Conservation (phyloP, 208 protist species). For the Wallacemonas sp. region DNA sequence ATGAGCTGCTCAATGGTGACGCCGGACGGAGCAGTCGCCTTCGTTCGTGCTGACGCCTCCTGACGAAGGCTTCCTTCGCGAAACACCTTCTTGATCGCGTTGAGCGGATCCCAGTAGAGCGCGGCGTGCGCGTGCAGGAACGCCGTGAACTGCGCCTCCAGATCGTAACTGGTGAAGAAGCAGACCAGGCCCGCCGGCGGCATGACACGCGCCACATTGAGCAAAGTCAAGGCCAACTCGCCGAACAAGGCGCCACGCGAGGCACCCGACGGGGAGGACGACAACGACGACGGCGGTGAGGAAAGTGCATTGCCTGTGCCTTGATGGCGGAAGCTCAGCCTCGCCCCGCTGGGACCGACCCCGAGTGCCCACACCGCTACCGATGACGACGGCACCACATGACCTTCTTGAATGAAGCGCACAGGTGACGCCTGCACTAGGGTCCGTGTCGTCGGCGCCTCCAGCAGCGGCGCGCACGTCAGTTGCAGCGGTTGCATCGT, state of each 20-base stretch:
- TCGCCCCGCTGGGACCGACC: constrained; percentile 53
- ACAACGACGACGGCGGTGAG: no score
- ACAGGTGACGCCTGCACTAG: constrained; percentile 5
- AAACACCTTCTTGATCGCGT: constrained; percentile 85
- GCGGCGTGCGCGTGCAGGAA: constrained; percentile 30
- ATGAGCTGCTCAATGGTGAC: constrained; percentile 47
- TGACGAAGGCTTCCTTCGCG: constrained; percentile 49
- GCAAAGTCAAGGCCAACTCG: constrained; percentile 72
- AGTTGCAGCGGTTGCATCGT: constrained; percentile 93
- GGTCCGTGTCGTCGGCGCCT: neutral
- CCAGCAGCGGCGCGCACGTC: constrained; percentile 74
- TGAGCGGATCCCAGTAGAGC: constrained; percentile 65
- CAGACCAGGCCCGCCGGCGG: constrained; percentile 92
- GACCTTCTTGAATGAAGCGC: constrained; percentile 62
- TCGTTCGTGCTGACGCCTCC: no score
- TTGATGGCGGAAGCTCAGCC: constrained; percentile 70
- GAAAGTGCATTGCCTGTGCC: no score
- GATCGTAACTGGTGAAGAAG: constrained; percentile 95
- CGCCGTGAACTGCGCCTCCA: constrained; percentile 62
- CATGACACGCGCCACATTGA: constrained; percentile 89
- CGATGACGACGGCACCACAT: constrained; percentile 85
- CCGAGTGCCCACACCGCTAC: constrained; percentile 70
- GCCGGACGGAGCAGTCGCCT: no score
- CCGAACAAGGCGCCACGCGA: constrained; percentile 29
- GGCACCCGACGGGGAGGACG: no score